Percentiles rank a stretch among this genome's conserved stretches.
These are phyloP conservation scores for Claviceps spartinae DNA, from an alignment of 2,329 filamentous ascomycete genomes.

Conservation along the genomic window DNA sequence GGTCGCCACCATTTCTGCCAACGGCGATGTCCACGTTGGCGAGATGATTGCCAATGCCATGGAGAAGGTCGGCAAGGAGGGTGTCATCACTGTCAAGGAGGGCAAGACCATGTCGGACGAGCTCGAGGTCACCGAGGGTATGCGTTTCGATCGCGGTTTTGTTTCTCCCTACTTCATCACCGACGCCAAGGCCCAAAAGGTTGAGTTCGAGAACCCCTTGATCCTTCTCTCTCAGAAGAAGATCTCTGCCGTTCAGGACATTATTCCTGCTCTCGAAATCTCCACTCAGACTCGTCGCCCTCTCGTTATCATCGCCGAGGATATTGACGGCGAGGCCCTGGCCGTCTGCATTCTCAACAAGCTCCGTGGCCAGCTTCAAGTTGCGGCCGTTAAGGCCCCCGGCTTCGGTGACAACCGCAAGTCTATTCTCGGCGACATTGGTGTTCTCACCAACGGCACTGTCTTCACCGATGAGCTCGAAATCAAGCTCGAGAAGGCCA, in stretches of 20 bases:
- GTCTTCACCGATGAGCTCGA: constrained; percentile 98
- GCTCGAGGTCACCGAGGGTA: constrained; percentile 97
- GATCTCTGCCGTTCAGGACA: constrained; percentile 98
- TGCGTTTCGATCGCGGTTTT: constrained; percentile 98
- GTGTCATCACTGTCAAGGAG: constrained; percentile 99
- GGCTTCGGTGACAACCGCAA: constrained; percentile 99
- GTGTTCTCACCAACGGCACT: constrained; percentile 87
- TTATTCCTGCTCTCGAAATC: constrained; percentile 92
- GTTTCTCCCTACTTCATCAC: constrained; percentile 99
- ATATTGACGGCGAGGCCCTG: constrained; percentile 96
- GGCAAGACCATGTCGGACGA: constrained; percentile 97
- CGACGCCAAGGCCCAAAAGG: constrained; percentile 95
- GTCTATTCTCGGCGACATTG: constrained; percentile 95
- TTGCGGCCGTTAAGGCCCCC: constrained; percentile 95
- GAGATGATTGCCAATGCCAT: constrained; percentile 94
- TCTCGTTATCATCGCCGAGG: constrained; percentile 96
- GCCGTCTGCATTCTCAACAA: constrained; percentile 99
- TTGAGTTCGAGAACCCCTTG: constrained; percentile 98
- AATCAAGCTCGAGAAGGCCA: constrained; percentile 97
- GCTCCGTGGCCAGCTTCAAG: constrained; percentile 97
- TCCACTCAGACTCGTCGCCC: constrained; percentile 91
- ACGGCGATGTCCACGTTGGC: constrained; percentile 90
- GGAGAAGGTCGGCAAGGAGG: constrained; percentile 99
- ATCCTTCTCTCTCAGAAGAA: constrained; percentile 99
- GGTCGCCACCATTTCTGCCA: constrained; percentile 95